These are phyloP conservation scores for Athelia psychrophila DNA, from an alignment of 1,284 basidiomycete species.

Conservation along the genomic window DNA sequence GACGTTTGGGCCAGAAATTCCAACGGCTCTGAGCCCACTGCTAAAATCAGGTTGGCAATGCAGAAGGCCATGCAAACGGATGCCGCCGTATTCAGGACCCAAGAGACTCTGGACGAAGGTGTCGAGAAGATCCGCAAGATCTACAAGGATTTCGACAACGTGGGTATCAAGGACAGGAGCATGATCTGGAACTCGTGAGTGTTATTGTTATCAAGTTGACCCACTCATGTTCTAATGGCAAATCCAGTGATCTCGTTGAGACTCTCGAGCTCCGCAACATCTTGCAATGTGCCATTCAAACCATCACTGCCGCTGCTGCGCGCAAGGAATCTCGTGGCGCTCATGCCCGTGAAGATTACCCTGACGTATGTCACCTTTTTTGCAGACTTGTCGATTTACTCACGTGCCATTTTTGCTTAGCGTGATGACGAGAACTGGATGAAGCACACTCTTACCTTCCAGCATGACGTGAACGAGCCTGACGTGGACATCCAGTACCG, in stretches of 20 bases:
- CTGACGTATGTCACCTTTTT: constrained; percentile 56
- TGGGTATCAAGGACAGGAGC: constrained; percentile 96
- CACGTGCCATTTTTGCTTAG: constrained; percentile 31
- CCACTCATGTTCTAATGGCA: constrained; percentile 5
- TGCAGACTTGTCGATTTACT: constrained; percentile 1
- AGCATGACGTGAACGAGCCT: constrained; percentile 68
- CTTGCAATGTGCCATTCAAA: constrained; percentile 93
- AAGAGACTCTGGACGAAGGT: constrained; percentile 89
- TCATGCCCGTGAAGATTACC: constrained; percentile 95
- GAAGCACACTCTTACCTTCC: constrained; percentile 92
- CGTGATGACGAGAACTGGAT: constrained; percentile 91
- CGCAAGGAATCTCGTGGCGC: constrained; percentile 98
- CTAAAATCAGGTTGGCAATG: constrained; percentile 92
- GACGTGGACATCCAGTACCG: constrained; percentile 93
- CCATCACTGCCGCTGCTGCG: constrained; percentile 92
- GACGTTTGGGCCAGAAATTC: constrained; percentile 49
- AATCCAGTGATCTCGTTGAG: constrained; percentile 86
- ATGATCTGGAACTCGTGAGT: constrained; percentile 98
- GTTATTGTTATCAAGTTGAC: background rate
- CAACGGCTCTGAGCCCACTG: constrained; percentile 82
- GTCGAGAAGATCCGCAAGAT: constrained; percentile 85
- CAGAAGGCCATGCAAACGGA: constrained; percentile 99
- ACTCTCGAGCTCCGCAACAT: constrained; percentile 97
- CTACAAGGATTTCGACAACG: constrained; percentile 85
- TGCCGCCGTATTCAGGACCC: constrained; percentile 93